Base-by-base conservation (phyloP, 73 alveolate genomes). In the Paramecium sexaurelia region DNA sequence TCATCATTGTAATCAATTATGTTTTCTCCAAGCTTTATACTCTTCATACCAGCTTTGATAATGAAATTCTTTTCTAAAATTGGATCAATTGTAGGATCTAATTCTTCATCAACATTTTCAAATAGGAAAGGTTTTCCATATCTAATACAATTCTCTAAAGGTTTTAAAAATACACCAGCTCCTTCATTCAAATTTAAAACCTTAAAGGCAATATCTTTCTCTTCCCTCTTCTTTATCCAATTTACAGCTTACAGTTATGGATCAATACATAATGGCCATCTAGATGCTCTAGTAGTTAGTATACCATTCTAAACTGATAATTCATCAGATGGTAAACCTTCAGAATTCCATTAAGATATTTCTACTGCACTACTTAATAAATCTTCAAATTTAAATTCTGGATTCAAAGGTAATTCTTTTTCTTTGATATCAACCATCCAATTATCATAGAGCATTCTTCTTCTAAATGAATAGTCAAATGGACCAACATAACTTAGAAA, bases 241-340 rank as follows among this genome's bases (percentile, higher is more conserved):
- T 92, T 93, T 85, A 95, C 97, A 5, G 99, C 99, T 91, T 99
- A 98, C 86, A 97, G 95, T 86, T 99, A 98, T 40, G 99, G 99
- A 93, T 99, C 99, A 55, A 98, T 99, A 99, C 98, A 96, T 68
- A 98, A 94, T 45, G 99, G 99, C 99, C 99, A 99, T 95, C 99
- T 96, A 87, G 98, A 95, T 89, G 99, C 95, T 93, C 98, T 95
- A 5, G 97, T 95, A 89, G 98, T 92, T 68, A 98, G 98, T 73
- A 98, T 96, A 39, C 99, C 99, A 91, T 98, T 98, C 84, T 98
- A 99, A 75, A 97, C 96, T 11, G 99, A 98, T 92, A 98, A 97
- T 32, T 94, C 92, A 83, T 98, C 99, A 69, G 96, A 89, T 27
- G 99, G 99, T 20, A 98, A 96, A 92, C 96, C 92, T 24, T 78